Evolutionary conservation across 345 rosid species (phyloP), one percentile per base, ranked within the genome.

Genomic region (Alliaria petiolata): DNA sequence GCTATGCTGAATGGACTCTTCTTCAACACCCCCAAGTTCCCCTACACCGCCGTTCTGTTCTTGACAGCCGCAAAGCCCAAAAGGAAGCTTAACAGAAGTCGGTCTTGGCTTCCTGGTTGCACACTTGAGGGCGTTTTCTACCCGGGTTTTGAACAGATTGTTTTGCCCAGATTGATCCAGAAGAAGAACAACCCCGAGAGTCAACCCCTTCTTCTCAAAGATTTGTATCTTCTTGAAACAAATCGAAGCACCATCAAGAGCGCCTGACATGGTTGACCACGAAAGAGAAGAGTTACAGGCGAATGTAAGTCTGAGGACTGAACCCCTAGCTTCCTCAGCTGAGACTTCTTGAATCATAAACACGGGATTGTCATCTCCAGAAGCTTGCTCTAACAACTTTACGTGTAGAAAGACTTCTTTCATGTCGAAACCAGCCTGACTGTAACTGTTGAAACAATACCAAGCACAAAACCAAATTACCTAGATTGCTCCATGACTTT

Each of bases 21-120:
- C 96, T 77, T 87, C 97, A 33, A 85, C 81, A 67, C 86, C 95
- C 25, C 86, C 86, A 49, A 81, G 66, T 50, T 84, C 92, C 62
- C 86, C 83, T 5, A 85, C 85, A 75, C 68, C 81, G 2, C 84
- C 58, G 50, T 78, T 88, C 83, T 86, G 95, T 71, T 93, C 98
- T 79, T 93, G 98, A 75, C 98, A 93, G 22, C 97, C 98, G 55
- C 98, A 93, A 57, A 93, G 89, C 62, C 98, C 93, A 52, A 93
- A 93, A 7, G 98, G 87, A 31, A 93, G 88, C 90, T 93, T 93
- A 72, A 91, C 97, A 0, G 86, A 38, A 39, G 84, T 63, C 4
- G 80, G 78, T 66, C 85, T 93, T 31, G 88, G 81, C 80, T 81
- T 86, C 78, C 78, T 89, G 45, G 89, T 80, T 26, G 97, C 87